Percentiles rank a stretch among this genome's conserved stretches.
These are phyloP conservation scores for Plasmodium malariae DNA, from an alignment of 169 alveolate species.

Conservation along the genomic window DNA sequence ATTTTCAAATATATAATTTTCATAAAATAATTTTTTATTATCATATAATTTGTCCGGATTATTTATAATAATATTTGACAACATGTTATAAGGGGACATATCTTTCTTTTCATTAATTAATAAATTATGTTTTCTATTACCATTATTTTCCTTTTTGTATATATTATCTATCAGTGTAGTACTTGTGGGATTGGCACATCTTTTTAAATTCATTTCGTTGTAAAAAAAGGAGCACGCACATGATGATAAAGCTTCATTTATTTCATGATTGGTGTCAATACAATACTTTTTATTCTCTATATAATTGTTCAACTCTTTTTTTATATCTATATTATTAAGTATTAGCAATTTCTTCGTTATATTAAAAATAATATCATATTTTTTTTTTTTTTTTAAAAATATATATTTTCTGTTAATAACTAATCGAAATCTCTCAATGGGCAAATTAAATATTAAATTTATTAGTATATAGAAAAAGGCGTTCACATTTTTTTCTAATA, in stretches of 20 bases:
- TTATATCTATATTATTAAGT: constrained; percentile 37
- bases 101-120: constrained; percentile 21
- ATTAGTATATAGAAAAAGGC: constrained; percentile 61
- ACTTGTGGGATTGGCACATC: not conserved
- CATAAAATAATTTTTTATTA: constrained; percentile 7
- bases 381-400: constrained; percentile 50
- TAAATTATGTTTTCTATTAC: constrained; percentile 6
- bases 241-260: not conserved
- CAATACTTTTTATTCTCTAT: not conserved
- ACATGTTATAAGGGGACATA: constrained; percentile 5
- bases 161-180: constrained; percentile 8
- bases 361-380: constrained; percentile 16
- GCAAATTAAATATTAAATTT: constrained; percentile 43
- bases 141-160: not conserved
- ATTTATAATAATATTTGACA: not conserved
- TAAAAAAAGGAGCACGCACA: too few species aligned
- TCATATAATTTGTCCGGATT: constrained; percentile 23
- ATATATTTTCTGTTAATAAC: constrained; percentile 63
- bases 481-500: constrained; percentile 56
- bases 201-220: not conserved
- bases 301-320: constrained; percentile 6
- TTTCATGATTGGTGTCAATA: not conserved
- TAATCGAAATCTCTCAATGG: constrained; percentile 63
- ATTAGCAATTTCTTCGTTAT: constrained; percentile 52
- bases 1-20: not conserved